Evolutionary conservation across 2,329 filamentous ascomycete species (phyloP).

Genomic region (Penicillium paneum): DNA sequence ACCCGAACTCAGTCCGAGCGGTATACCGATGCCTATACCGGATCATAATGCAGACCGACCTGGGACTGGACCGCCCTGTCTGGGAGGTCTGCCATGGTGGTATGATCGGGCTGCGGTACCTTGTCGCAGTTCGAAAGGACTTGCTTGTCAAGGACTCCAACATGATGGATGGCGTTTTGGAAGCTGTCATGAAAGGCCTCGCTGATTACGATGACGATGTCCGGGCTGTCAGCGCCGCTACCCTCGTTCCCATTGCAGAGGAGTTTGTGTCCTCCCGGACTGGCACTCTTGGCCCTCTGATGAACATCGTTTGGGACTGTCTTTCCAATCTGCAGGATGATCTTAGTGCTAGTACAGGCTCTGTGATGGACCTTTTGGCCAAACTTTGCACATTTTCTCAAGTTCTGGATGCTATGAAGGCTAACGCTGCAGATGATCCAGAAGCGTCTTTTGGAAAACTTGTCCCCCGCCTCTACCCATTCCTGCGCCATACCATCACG

Average conservation of each 20-base stretch:
- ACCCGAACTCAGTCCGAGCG: slow-evolving; percentile 71
- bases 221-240: slow-evolving; percentile 94
- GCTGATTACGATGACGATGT: slow-evolving; percentile 93
- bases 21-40: slow-evolving; percentile 82
- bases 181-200: slow-evolving; percentile 90
- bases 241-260: slow-evolving; percentile 89
- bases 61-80: slow-evolving; percentile 67
- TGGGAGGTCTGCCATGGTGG: slow-evolving; percentile 98
- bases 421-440: slow-evolving; percentile 75
- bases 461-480: slow-evolving; percentile 91
- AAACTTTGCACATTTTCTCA: slow-evolving; percentile 93
- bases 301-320: slow-evolving; percentile 96
- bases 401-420: slow-evolving; percentile 90
- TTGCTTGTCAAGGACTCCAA: slow-evolving; percentile 76
- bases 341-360: slow-evolving; percentile 92
- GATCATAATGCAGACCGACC: slow-evolving; percentile 86
- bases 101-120: slow-evolving; percentile 93
- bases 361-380: slow-evolving; percentile 96
- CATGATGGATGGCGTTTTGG: slow-evolving; percentile 89
- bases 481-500: slow-evolving; percentile 94
- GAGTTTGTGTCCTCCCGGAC: slow-evolving; percentile 88
- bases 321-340: slow-evolving; percentile 95
- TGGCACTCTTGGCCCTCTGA: slow-evolving; percentile 71
- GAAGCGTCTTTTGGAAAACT: slow-evolving; percentile 88
- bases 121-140: slow-evolving; percentile 92